These are phyloP conservation scores for Neurospora hispaniola DNA, from an alignment of 495 filamentous ascomycete genomes.

Conservation along the genomic window DNA sequence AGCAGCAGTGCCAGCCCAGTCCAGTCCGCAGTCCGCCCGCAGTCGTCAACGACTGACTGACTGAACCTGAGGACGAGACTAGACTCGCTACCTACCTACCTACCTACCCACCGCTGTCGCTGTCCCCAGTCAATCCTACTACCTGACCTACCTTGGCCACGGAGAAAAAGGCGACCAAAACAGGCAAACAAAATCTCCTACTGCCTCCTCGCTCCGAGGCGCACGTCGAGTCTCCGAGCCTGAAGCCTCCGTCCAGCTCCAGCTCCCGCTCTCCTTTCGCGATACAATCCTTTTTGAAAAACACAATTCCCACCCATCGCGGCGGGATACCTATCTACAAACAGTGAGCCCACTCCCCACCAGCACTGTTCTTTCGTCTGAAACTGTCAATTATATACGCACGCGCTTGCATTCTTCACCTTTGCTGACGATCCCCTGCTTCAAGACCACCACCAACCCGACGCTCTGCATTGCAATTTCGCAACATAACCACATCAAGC, in stretches of 20 bases:
- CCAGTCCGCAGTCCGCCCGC: too few relatives aligned
- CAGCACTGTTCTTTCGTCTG: neutral
- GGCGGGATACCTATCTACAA: neutral
- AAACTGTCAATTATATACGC: neutral
- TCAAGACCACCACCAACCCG: neutral
- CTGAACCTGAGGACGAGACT: too few relatives aligned
- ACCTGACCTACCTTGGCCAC: neutral
- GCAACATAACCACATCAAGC: neutral
- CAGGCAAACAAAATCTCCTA: neutral
- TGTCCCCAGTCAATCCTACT: neutral
- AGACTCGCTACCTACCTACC: too few relatives aligned
- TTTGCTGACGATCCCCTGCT: neutral
- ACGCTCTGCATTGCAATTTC: neutral
- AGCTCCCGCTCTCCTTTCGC: neutral
- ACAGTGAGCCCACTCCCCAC: neutral
- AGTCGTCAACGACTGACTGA: too few relatives aligned
- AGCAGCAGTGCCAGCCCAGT: too few relatives aligned
- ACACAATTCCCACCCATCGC: neutral
- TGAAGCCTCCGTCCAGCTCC: neutral
- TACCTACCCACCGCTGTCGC: neutral
- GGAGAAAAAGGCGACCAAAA: conserved; percentile 1
- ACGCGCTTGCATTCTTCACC: neutral
- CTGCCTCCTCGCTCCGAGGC: neutral
- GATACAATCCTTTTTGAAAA: neutral
- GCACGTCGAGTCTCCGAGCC: neutral